These are phyloP conservation scores for Pyrus pyrifolia DNA, from an alignment of 306 rosid species.

Conservation along the genomic window DNA sequence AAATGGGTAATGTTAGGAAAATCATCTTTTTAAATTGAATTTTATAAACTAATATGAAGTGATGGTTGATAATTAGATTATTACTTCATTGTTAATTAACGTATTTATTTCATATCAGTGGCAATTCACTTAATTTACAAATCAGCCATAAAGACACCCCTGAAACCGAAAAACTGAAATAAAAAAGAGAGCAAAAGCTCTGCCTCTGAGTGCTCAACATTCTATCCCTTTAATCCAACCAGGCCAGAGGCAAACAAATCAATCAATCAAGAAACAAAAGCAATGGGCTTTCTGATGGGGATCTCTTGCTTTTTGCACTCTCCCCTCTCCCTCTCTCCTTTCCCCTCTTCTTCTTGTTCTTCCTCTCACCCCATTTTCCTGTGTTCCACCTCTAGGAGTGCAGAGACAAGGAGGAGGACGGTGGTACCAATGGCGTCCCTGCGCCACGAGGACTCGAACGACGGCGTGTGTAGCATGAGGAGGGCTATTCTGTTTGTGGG, in stretches of 20 bases:
- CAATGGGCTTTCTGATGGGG: conserved; percentile 40
- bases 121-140: no score
- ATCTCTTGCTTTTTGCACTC: conserved; percentile 41
- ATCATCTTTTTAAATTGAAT: no score
- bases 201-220: not conserved
- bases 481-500: conserved; percentile 59
- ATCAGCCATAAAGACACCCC: not conserved
- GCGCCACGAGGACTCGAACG: conserved; percentile 22
- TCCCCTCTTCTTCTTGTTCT: conserved; percentile 25
- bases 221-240: conserved; percentile 5
- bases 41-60: no score
- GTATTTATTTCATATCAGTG: no score
- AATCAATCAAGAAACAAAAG: not conserved
- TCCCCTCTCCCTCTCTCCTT: conserved; percentile 34
- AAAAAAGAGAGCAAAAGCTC: not conserved
- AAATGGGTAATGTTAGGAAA: no score
- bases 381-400: conserved; percentile 19
- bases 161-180: not conserved
- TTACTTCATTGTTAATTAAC: no score
- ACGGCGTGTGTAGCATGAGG: conserved; percentile 25
- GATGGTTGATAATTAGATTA: no score
- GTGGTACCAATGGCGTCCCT: conserved; percentile 25
- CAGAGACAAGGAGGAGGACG: conserved; percentile 25
- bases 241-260: not conserved
- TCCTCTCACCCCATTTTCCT: conserved; percentile 19